Evolutionary conservation across 2,329 filamentous ascomycete species (phyloP), one percentile per base, ranked within the genome.

Genomic region (Botrytis sinoallii): DNA sequence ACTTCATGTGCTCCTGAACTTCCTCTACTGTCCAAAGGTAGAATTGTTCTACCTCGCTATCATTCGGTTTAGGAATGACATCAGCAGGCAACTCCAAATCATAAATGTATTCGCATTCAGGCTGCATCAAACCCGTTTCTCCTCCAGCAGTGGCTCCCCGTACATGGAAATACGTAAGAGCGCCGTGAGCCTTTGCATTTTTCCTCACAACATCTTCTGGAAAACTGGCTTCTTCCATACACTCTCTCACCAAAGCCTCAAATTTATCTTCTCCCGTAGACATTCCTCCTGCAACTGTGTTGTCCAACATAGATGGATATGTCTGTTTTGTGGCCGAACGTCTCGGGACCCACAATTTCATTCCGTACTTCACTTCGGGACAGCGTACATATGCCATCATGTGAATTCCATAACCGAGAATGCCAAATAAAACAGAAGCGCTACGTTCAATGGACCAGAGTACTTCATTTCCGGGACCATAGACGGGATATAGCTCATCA

Each of bases 41-140:
- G 81, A 98, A 98, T 75, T 90, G 89, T 79, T 94, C 93, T 7
- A 97, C 96, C 84, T 99, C 96, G 71, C 92, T 91, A 82, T 99
- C 96, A 74, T 92, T 91, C 29, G 95, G 95, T 80, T 87, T 88
- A 20, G 92, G 94, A 52, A 89, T 84, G 6, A 94, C 86, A 74
- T 90, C 89, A 8, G 85, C 83, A 3, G 91, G 88, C 76, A 99
- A 85, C 82, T 94, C 91, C 75, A 98, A 84, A 81, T 99, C 94
- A 83, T 96, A 99, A 63, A 97, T 86, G 85, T 94, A 98, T 83
- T 98, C 92, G 79, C 90, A 91, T 83, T 98, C 96, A 0, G 96
- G 96, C 83, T 97, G 95, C 80, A 97, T 86, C 79, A 97, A 86
- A 18, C 91, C 92, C 16, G 87, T 89, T 83, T 98, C 94, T 16